Evolutionary conservation across 208 protist genomes (phyloP).

Genomic region (Blastocrithidia nonstop): DNA sequence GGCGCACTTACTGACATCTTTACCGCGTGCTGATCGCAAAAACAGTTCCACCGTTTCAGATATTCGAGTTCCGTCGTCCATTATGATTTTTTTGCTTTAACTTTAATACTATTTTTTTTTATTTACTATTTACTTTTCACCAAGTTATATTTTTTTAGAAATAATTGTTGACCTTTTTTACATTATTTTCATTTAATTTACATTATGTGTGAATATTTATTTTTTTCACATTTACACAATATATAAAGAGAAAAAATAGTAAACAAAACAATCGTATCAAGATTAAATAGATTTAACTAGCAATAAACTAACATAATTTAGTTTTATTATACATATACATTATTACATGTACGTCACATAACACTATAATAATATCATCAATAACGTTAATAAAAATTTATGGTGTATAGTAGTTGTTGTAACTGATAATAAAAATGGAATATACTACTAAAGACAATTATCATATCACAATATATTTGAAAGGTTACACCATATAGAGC

Average conservation of each 20-base stretch:
- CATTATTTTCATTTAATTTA: background rate
- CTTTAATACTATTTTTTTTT: constrained; percentile 1
- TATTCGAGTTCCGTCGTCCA: constrained; percentile 79
- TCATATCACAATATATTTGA: too few species aligned
- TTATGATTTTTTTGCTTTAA: constrained; percentile 5
- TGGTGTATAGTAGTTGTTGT: too few species aligned
- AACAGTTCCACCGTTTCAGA: constrained; percentile 68
- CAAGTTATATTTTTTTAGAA: background rate
- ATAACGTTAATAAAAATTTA: too few species aligned
- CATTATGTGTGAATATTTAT: background rate
- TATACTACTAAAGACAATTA: too few species aligned
- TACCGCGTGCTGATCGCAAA: constrained; percentile 45
- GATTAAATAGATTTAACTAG: background rate
- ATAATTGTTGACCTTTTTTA: background rate
- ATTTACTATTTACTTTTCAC: too few species aligned
- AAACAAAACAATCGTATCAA: background rate
- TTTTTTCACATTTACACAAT: background rate
- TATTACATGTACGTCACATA: too few species aligned
- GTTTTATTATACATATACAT: too few species aligned
- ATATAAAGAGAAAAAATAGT: constrained; percentile 7
- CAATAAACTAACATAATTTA: too few species aligned
- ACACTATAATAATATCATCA: too few species aligned
- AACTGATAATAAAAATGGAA: too few species aligned
- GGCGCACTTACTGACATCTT: constrained; percentile 23
- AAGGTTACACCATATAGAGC: too few species aligned